Base-by-base conservation (phyloP, 148 eudicot genomes). In the Diospyros lotus region DNA sequence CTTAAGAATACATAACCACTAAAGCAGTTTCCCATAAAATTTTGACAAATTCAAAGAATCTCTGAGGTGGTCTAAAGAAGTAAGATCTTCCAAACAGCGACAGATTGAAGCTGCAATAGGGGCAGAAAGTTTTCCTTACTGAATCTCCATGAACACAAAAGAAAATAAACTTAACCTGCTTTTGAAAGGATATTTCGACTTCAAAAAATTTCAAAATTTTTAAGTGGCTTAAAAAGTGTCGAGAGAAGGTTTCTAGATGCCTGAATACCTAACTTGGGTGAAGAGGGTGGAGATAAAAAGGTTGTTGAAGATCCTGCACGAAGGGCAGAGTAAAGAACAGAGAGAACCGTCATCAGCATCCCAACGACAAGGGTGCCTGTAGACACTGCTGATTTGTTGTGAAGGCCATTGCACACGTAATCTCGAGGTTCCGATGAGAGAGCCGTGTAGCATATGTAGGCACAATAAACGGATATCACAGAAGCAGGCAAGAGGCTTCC, bases 401-500 rank as follows among this genome's bases (percentile, higher is more conserved):
- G 90, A 41, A 95, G 89, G 28, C 94, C 91, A 64, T 95, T 95
- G 94, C 99, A 95, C 48, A 72, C 89, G 74, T 95, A 95, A 72
- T 83, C 88, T 74, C 87, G 89, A 73, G 99, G 99, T 80, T 95
- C 99, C 50, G 88, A 84, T 53, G 99, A 89, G 68, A 95, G 96
- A 71, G 83, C 99, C 43, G 97, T 90, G 79, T 84, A 95, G 63
- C 99, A 95, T 52, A 95, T 87, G 75, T 92, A 95, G 74, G 97
- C 97, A 86, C 99, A 92, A 74, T 95, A 95, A 40, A 95, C 85
- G 6, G 99, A 92, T 71, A 95, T 88, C 72, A 95, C 97, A 15
- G 99, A 92, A 65, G 99, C 97, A 56, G 97, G 99, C 83, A 95
- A 81, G 59, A 95, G 91, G 87, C 99, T 95, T 45, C 97, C 99